Base-by-base conservation (phyloP, 345 rosid genomes). In the Sisymbrium altissimum region DNA sequence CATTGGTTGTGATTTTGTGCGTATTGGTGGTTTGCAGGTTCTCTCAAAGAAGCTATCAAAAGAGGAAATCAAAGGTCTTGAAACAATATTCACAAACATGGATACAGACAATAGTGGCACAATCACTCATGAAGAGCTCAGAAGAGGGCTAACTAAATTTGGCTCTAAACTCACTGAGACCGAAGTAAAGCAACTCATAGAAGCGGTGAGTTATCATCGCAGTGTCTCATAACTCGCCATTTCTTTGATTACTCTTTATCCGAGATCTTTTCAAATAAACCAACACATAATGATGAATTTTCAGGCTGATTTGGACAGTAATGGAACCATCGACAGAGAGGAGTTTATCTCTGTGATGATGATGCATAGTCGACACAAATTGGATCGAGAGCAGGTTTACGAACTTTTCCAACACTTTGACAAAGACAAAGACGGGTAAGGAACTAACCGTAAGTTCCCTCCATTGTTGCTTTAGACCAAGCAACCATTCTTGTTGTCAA, bases 81-180 rank as follows among this genome's bases (percentile, higher is more conserved):
- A 88, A 74, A 59, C 87, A 69, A 89, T 86, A 91, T 92, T 92
- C 73, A 68, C 81, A 10, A 90, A 90, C 79, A 84, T 92, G 70
- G 98, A 92, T 75, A 88, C 96, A 2, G 96, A 92, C 82, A 86
- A 86, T 17, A 92, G 94, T 64, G 98, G 98, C 46, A 86, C 91
- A 50, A 92, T 92, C 81, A 92, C 95, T 60, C 88, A 83, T 69
- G 96, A 92, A 83, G 98, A 92, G 70, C 82, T 92, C 64, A 89
- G 81, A 80, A 71, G 87, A 4, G 92, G 98, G 29, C 75, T 92
- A 70, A 83, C 88, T 64, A 80, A 86, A 49, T 88, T 88, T 35
- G 96, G 98, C 3, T 86, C 98, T 6, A 87, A 69, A 78, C 88
- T 92, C 52, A 81, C 98, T 13, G 98, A 92, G 81, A 48, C 78